Conservation (phyloP, 75 land plant genomes). For the Gnetum montanum region DNA sequence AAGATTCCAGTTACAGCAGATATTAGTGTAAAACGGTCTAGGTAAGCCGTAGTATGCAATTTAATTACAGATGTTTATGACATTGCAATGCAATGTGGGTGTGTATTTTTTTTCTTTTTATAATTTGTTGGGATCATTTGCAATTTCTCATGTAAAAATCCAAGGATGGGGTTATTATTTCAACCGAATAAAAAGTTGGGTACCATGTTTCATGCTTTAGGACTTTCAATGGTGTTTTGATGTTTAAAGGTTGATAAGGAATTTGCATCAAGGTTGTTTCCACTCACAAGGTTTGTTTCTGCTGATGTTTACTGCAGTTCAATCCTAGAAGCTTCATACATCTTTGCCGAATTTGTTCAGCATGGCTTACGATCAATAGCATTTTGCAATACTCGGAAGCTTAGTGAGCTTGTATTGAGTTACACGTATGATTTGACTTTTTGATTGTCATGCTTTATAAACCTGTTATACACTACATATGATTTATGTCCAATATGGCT, state of each 20-base stretch:
- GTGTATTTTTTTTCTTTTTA: no score
- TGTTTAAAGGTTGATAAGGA: neutral
- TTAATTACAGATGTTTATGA: no score
- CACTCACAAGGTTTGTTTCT: no score
- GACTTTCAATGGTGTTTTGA: no score
- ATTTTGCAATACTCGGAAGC: conserved; percentile 91
- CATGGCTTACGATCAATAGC: conserved; percentile 93
- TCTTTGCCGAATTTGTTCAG: conserved; percentile 95
- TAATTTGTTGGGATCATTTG: no score
- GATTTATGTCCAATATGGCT: neutral
- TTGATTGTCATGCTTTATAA: neutral
- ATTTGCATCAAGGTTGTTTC: neutral
- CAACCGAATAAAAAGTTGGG: no score
- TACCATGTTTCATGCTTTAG: no score
- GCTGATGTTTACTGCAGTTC: no score
- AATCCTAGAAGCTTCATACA: conserved; percentile 58
- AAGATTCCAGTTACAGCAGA: neutral
- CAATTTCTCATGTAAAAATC: no score
- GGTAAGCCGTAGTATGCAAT: no score
- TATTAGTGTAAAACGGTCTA: neutral
- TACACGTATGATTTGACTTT: conserved; percentile 61
- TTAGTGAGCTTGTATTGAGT: conserved; percentile 78
- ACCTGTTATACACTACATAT: neutral
- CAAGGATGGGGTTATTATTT: no score
- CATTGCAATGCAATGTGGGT: no score